Base-by-base conservation (phyloP, 257 asterid species). In the Leptodermis oblonga region DNA sequence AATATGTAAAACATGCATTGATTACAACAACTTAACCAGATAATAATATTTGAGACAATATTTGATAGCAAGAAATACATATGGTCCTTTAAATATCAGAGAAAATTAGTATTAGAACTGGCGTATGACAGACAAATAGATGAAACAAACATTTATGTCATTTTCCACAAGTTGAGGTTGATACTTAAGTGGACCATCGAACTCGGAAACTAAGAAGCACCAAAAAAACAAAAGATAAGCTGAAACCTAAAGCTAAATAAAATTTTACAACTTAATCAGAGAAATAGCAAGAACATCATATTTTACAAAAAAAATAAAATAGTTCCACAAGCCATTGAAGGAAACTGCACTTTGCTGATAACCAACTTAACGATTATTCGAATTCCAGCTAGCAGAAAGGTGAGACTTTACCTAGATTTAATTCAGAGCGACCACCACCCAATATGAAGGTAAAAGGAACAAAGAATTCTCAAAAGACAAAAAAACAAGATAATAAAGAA, bases 401-500 rank as follows among this genome's bases (percentile, higher is more conserved):
- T 22, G 26, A 18, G 7, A 58, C 25, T 56, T 41, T 53, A 55
- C 53, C 18, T 1, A 45, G 41, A 9, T 22, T 22, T 7, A 20
- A n/a, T n/a, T n/a, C n/a, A n/a, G n/a, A n/a, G n/a, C n/a, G n/a
- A n/a, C n/a, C n/a, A n/a, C n/a, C n/a, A 54, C 6, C 5, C 30
- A n/a, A 69, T 17, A 14, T 9, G n/a, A 69, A 56, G 20, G 34
- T 15, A 15, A 58, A 26, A 37, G 12, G 49, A 18, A 34, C 0
- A 8, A 54, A 7, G 7, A 31, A 30, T 34, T 53, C 48, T 15
- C 42, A 23, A 7, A 30, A 37, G 39, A 3, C 3, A n/a, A 34
- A 34, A 34, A 34, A 34, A n/a, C 45, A 8, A 60, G 34, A 7
- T 11, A 7, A 18, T 3, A 28, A n/a, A 90, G 98, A 77, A 92